A percentile compares a stretch with the other conserved stretches of the same genome.
These are phyloP conservation scores for Talaromyces albobiverticillius DNA, from an alignment of 2,329 filamentous ascomycete species.

Conservation along the genomic window DNA sequence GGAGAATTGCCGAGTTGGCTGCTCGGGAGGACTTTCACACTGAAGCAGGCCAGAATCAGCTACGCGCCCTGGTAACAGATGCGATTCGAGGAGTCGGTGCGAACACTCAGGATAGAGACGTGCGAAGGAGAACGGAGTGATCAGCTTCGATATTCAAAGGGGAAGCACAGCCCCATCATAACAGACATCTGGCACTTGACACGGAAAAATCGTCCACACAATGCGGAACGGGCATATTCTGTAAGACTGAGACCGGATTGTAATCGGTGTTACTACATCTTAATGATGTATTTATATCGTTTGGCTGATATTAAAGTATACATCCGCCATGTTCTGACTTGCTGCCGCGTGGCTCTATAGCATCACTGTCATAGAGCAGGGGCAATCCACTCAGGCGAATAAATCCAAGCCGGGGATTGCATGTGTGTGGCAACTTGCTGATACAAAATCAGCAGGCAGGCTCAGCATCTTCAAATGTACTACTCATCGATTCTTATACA, in stretches of 20 bases:
- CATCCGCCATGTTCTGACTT: background rate
- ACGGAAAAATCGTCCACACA: background rate
- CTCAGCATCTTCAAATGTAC: no score
- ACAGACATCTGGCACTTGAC: background rate
- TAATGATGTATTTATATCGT: background rate
- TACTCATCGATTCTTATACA: background rate
- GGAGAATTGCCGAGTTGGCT: constrained; percentile 85
- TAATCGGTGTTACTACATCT: background rate
- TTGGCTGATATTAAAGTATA: background rate
- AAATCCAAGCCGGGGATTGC: background rate
- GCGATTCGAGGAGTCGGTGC: constrained; percentile 67
- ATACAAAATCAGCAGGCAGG: background rate
- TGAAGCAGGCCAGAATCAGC: constrained; percentile 72
- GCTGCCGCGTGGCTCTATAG: background rate
- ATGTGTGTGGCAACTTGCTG: background rate
- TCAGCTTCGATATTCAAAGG: background rate
- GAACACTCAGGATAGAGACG: constrained; percentile 60
- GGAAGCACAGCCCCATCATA: background rate
- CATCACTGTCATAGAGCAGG: background rate
- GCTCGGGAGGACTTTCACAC: constrained; percentile 78
- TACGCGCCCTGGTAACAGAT: constrained; percentile 77
- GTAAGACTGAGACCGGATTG: no score
- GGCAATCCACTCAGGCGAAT: background rate
- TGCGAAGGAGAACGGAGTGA: constrained; percentile 61
- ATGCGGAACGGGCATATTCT: background rate